These are phyloP conservation scores for Rhodomyrtus psidioides DNA, from an alignment of 441 rosid genomes.

Conservation along the genomic window DNA sequence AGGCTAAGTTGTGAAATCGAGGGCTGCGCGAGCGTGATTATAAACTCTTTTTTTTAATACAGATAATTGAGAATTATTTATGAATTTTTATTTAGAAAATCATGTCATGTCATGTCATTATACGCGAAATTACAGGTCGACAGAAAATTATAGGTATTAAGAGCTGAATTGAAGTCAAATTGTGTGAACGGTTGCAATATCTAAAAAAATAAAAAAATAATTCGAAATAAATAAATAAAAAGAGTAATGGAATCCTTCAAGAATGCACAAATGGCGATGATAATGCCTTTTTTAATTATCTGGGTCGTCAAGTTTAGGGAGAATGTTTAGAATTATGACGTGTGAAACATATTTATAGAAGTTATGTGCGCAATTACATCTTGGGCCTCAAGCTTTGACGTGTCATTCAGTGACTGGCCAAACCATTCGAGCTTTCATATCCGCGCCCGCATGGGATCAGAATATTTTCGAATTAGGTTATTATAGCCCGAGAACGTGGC, in stretches of 20 bases:
- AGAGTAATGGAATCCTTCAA: not conserved
- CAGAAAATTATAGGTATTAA: not conserved
- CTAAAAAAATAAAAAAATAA: not conserved
- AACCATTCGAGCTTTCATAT: not conserved
- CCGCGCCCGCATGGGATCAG: not conserved
- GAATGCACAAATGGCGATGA: no score
- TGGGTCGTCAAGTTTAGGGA: no score
- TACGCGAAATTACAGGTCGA: not conserved
- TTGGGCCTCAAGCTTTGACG: not conserved
- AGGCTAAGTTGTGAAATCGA: no score
- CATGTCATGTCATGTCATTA: not conserved
- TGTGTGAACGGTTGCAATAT: not conserved
- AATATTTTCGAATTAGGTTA: not conserved
- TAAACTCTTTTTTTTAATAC: no score
- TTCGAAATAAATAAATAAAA: not conserved
- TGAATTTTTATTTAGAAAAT: not conserved
- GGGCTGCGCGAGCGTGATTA: no score
- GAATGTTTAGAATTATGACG: not conserved
- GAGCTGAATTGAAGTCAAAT: not conserved
- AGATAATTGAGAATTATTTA: no score
- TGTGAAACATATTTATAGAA: not conserved
- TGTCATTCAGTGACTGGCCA: not conserved
- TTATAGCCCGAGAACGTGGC: not conserved
- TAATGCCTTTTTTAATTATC: no score
- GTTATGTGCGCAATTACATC: not conserved